A percentile compares a stretch with the other conserved stretches of the same genome.
phyloP scores from a whole-genome alignment of 768 basidiomycete species.

The Phallus indusiatus region DNA sequence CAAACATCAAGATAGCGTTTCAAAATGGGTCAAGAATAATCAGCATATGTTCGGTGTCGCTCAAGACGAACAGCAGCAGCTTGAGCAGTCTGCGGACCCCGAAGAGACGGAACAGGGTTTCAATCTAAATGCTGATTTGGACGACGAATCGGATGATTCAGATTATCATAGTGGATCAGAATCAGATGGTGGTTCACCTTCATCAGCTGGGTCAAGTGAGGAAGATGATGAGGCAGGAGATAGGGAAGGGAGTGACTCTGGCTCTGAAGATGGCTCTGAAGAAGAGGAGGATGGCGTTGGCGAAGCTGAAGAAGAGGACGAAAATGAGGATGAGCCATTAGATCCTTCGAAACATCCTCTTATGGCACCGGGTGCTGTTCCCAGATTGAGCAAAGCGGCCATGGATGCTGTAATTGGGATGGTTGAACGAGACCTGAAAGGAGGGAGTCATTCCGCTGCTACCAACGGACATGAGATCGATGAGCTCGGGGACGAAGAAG shows the following conservation, averaged over 20 bases:
- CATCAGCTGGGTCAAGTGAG: conserved; percentile 6
- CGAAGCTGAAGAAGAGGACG: conserved; percentile 27
- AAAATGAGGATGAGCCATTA: conserved; percentile 36
- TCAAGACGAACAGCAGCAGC: background rate
- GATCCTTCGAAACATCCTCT: conserved; percentile 52
- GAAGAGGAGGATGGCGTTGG: conserved; percentile 25
- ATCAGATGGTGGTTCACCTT: conserved; percentile 24
- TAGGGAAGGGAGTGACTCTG: conserved; percentile 7
- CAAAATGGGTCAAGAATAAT: conserved; percentile 53
- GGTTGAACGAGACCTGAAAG: conserved; percentile 43
- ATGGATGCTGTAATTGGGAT: conserved; percentile 59
- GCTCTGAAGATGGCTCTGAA: conserved; percentile 18
- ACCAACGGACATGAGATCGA: conserved; percentile 6
- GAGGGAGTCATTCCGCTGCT: conserved; percentile 12
- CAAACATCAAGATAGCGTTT: conserved; percentile 54
- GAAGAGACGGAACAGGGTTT: background rate
- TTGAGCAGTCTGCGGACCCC: background rate
- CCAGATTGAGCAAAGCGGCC: conserved; percentile 55
- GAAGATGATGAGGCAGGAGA: conserved; percentile 34
- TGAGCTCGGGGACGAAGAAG: conserved; percentile 22
- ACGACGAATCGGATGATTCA: conserved; percentile 15
- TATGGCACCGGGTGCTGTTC: conserved; percentile 57
- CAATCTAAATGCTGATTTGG: background rate
- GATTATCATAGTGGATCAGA: conserved; percentile 22
- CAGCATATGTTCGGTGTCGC: conserved; percentile 45